Evolutionary conservation across 2,329 filamentous ascomycete species (phyloP), one percentile per base, ranked within the genome.

Genomic region (Fusarium zealandicum): DNA sequence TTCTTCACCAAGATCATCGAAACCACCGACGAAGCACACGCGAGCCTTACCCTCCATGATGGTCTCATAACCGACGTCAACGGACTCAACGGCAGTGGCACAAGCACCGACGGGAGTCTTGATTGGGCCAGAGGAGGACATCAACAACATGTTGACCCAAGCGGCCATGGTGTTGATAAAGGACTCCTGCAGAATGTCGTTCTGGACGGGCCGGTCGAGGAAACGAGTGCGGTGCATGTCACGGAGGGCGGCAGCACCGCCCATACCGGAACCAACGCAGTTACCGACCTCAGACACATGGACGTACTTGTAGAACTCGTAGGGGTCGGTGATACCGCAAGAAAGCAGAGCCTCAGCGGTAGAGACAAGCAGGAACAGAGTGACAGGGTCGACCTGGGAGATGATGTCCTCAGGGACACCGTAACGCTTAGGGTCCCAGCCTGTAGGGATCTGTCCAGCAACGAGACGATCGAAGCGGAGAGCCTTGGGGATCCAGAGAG

Each of bases 161-260:
- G 95, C 95, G 67, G 91, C 89, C 93, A 99, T 99, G 50, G 95
- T 99, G 83, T 99, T 99, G 84, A 99, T 98, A 82, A 99, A 99
- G 11, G 95, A 98, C 78, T 99, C 95, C 73, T 99, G 96, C 12
- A 99, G 84, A 72, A 99, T 97, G 72, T 99, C 95, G 78, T 98
- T 99, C 78, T 99, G 96, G 42, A 99, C 85, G 50, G 93, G 95
- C 80, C 93, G 95, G 79, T 99, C 95, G 59, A 98, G 83, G 86
- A 89, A 98, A 55, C 95, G 90, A 75, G 97, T 93, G 77, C 93
- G 95, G 83, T 98, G 96, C 93, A 99, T 99, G 68, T 93, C 93
- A 69, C 92, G 89, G 63, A 99, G 84, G 68, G 95, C 95, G 68
- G 86, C 86, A 57, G 92, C 90, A 78, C 95, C 96, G 83, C 95